Evolutionary conservation across 23 red algal species (phyloP).

Genomic region (Gracilaria domingensis): DNA sequence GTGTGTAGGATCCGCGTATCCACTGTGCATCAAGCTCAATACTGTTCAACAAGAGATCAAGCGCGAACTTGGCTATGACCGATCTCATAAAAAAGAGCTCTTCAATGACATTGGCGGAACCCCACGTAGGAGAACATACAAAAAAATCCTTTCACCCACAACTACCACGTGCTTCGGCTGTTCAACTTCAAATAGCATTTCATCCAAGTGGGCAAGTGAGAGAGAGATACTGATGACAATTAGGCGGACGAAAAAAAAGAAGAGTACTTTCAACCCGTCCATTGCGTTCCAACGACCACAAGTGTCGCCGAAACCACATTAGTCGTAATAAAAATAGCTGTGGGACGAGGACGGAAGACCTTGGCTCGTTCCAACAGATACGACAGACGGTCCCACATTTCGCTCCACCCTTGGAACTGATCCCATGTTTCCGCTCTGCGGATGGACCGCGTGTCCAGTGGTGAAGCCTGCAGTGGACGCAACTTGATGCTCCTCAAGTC

Average conservation of each 20-base stretch:
- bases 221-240: not conserved
- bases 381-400: conserved; percentile 17
- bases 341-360: not conserved
- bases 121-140: conserved; percentile 34
- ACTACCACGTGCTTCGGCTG: conserved; percentile 8
- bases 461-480: not conserved
- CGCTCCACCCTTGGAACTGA: conserved; percentile 3
- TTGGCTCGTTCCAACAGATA: conserved; percentile 11
- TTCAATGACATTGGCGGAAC: conserved; percentile 47
- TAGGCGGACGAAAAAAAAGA: conserved; percentile 23
- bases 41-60: conserved; percentile 52
- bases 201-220: conserved; percentile 22
- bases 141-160: conserved; percentile 35
- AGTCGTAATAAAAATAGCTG: conserved; percentile 25
- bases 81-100: conserved; percentile 35
- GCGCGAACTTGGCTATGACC: not conserved
- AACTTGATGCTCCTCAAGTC: conserved; percentile 74
- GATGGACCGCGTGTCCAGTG: conserved; percentile 19
- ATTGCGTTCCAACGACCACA: not conserved
- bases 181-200: not conserved
- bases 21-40: conserved; percentile 48
- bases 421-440: not conserved
- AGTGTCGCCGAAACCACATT: not conserved
- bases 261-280: conserved; percentile 4
- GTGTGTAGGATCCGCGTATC: conserved; percentile 40